phyloP scores from a whole-genome alignment of 371 early-diverging fungal genomes.

The Mortierella sp. region DNA sequence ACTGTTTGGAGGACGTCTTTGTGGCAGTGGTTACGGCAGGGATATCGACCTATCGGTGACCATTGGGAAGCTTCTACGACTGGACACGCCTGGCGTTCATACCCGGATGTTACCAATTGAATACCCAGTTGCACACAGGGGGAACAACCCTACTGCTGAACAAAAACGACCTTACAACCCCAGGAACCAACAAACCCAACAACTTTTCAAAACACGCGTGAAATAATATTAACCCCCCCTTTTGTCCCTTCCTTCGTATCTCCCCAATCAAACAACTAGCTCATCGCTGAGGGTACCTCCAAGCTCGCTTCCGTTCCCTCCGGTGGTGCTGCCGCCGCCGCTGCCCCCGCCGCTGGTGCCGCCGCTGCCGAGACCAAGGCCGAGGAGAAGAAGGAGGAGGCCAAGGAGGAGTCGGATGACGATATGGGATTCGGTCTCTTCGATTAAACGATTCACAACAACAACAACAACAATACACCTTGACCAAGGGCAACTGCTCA shows the following conservation, averaged over 20 bases:
- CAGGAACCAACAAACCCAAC: no score
- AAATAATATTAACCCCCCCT: no score
- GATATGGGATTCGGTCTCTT: constrained; percentile 72
- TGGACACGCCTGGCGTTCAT: no score
- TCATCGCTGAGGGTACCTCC: constrained; percentile 90
- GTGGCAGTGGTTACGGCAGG: no score
- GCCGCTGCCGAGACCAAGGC: constrained; percentile 62
- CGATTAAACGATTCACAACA: constrained; percentile 58
- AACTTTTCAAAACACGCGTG: no score
- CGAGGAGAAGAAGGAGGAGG: constrained; percentile 66
- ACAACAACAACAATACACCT: background rate
- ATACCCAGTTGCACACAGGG: no score
- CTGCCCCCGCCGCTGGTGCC: constrained; percentile 60
- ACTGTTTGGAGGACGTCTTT: no score
- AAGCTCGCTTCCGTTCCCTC: constrained; percentile 96
- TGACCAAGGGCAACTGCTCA: background rate
- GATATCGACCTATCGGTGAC: no score
- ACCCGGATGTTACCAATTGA: no score
- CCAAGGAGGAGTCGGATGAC: constrained; percentile 70
- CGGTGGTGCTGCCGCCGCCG: constrained; percentile 86
- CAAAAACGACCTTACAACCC: no score
- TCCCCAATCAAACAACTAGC: constrained; percentile 50
- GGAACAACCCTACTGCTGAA: no score
- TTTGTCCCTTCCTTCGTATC: background rate
- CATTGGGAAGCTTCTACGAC: no score